These are phyloP conservation scores for Diaporthe sp. DNA, from an alignment of 2,329 filamentous ascomycete species.

Conservation along the genomic window DNA sequence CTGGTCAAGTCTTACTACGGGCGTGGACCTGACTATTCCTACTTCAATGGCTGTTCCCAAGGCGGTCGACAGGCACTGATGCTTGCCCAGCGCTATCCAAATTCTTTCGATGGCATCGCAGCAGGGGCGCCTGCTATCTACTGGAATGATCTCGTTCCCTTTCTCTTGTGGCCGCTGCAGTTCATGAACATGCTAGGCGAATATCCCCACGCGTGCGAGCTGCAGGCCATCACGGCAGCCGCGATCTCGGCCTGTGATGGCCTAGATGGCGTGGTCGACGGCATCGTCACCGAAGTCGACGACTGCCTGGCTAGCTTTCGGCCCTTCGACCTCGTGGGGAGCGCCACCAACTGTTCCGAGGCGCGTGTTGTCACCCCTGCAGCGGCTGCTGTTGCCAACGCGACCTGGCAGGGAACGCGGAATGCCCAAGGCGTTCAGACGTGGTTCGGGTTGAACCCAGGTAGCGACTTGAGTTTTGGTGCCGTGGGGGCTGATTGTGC, in stretches of 20 bases:
- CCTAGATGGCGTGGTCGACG: slow-evolving; percentile 58
- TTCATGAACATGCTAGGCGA: slow-evolving; percentile 45
- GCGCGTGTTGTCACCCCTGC: not conserved
- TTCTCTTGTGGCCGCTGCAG: slow-evolving; percentile 50
- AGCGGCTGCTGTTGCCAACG: not conserved
- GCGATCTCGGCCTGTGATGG: slow-evolving; percentile 62
- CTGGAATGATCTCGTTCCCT: slow-evolving; percentile 52
- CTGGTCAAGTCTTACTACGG: slow-evolving; percentile 59
- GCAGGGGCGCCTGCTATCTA: slow-evolving; percentile 59
- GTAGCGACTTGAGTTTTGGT: not conserved
- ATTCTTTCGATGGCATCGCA: slow-evolving; percentile 70
- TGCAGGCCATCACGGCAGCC: slow-evolving; percentile 51
- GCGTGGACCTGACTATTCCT: slow-evolving; percentile 55
- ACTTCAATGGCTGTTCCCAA: slow-evolving; percentile 71
- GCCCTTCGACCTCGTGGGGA: not conserved
- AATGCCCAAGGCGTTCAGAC: slow-evolving; percentile 4
- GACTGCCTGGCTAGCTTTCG: not conserved
- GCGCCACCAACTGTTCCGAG: not conserved
- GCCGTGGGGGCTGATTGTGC: not conserved
- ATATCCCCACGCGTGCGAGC: slow-evolving; percentile 59
- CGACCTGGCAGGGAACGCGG: not conserved
- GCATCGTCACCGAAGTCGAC: slow-evolving; percentile 48
- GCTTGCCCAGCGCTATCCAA: slow-evolving; percentile 64
- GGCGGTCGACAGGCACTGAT: slow-evolving; percentile 71
- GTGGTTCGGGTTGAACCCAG: slow-evolving; percentile 2